A percentile compares a stretch with the other conserved stretches of the same genome.
These are phyloP conservation scores for Lactifluus subvellereus DNA, from an alignment of 768 basidiomycete species.

Conservation along the genomic window DNA sequence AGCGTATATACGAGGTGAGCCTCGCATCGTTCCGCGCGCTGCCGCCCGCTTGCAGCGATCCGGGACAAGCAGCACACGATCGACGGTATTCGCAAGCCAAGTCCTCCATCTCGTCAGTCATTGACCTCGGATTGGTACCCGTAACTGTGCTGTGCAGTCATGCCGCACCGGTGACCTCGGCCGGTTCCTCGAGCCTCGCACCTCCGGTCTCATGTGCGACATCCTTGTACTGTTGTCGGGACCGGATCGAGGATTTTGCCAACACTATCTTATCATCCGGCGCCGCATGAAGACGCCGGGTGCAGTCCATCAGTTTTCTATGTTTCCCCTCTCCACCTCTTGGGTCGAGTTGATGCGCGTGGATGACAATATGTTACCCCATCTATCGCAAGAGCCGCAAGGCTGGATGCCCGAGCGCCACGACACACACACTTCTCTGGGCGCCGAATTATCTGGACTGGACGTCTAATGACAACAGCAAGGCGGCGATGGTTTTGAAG, in stretches of 20 bases:
- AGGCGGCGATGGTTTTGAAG: constrained; percentile 97
- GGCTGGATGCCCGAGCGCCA: constrained; percentile 97
- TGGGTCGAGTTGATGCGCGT: constrained; percentile 2
- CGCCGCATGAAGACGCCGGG: constrained; percentile 98
- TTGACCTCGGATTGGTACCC: background rate
- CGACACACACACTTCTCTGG: constrained; percentile 88
- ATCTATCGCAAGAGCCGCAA: constrained; percentile 99
- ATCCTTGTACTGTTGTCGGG: constrained; percentile 92
- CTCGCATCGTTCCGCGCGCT: constrained; percentile 96
- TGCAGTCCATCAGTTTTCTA: background rate
- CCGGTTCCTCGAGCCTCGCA: constrained; percentile 97
- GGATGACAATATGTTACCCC: constrained; percentile 56
- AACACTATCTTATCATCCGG: constrained; percentile 76
- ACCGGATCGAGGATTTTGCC: constrained; percentile 94
- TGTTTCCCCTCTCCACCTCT: constrained; percentile 25
- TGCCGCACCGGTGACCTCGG: constrained; percentile 76
- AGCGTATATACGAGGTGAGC: constrained; percentile 92
- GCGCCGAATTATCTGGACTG: constrained; percentile 83
- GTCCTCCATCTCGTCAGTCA: constrained; percentile 27
- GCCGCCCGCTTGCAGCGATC: constrained; percentile 89
- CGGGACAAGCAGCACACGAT: constrained; percentile 99
- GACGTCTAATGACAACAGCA: constrained; percentile 92
- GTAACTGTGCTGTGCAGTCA: background rate
- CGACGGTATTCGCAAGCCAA: constrained; percentile 84
- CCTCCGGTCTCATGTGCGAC: constrained; percentile 97